Conservation (phyloP, 352 stramenopile species). For the Phytopythium vexans region DNA sequence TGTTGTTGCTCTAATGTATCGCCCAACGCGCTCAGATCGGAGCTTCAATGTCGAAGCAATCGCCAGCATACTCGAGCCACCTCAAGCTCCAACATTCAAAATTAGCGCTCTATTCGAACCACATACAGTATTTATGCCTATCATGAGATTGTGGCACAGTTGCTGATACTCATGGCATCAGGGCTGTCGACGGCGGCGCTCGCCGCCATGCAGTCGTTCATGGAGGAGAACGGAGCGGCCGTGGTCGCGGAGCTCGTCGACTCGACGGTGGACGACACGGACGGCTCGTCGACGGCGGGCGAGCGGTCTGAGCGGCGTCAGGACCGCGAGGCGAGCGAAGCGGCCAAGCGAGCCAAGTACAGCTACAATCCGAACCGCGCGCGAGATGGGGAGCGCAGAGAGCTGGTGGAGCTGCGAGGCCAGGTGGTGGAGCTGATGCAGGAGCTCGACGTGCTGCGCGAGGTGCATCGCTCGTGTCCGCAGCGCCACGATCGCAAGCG, state of each 20-base stretch:
- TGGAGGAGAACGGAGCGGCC: neutral
- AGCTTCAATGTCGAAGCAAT: neutral
- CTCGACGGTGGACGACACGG: neutral
- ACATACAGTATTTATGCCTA: too few species aligned
- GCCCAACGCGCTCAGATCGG: neutral
- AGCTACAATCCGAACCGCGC: conserved; percentile 35
- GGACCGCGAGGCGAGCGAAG: neutral
- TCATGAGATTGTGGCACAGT: too few species aligned
- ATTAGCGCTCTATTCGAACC: too few species aligned
- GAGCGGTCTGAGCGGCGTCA: neutral
- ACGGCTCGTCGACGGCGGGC: neutral
- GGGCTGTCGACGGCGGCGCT: neutral
- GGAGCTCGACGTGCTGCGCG: conserved; percentile 22
- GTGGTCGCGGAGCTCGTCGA: neutral
- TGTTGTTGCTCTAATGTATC: neutral
- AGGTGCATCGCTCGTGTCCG: neutral
- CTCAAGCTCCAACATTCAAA: too few species aligned
- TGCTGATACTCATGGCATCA: too few species aligned
- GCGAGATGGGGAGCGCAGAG: conserved; percentile 31
- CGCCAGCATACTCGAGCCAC: too few species aligned
- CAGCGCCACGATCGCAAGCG: neutral
- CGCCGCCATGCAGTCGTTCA: conserved; percentile 3
- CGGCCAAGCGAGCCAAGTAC: conserved; percentile 3
- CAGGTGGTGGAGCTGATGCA: conserved; percentile 34
- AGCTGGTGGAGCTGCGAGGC: conserved; percentile 37